These are phyloP conservation scores for Amaranthus hypochondriacus DNA, from an alignment of 148 eudicot species.

Conservation along the genomic window DNA sequence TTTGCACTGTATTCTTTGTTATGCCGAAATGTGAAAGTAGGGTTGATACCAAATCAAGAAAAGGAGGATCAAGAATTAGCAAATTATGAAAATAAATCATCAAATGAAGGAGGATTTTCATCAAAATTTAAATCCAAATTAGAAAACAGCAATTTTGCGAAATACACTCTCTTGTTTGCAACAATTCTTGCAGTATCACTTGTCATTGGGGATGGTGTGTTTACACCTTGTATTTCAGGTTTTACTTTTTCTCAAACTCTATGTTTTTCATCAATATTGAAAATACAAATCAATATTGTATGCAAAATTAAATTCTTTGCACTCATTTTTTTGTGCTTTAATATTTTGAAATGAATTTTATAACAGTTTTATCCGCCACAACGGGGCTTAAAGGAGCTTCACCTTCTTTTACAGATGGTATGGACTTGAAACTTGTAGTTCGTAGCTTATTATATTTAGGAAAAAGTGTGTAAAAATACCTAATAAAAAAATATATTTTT, in stretches of 20 bases:
- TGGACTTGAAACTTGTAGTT: neutral
- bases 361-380: conserved; percentile 37
- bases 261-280: neutral
- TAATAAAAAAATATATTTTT: neutral
- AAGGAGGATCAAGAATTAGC: conserved; percentile 34
- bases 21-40: conserved; percentile 39
- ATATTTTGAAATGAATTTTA: neutral
- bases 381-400: conserved; percentile 35
- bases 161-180: conserved; percentile 26
- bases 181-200: conserved; percentile 39
- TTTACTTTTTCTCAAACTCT: neutral
- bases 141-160: conserved; percentile 25
- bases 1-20: conserved; percentile 43
- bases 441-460: too few species aligned
- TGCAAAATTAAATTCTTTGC: too few species aligned
- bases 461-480: too few species aligned
- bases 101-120: conserved; percentile 17
- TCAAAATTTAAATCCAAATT: conserved; percentile 22
- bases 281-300: neutral
- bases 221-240: conserved; percentile 48
- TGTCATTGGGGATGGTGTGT: conserved; percentile 44
- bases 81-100: conserved; percentile 11
- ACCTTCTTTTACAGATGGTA: conserved; percentile 36
- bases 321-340: too few species aligned
- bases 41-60: conserved; percentile 35